Evolutionary conservation across 108 stramenopile genomes (phyloP).

Genomic region (Cyclotella cryptica): DNA sequence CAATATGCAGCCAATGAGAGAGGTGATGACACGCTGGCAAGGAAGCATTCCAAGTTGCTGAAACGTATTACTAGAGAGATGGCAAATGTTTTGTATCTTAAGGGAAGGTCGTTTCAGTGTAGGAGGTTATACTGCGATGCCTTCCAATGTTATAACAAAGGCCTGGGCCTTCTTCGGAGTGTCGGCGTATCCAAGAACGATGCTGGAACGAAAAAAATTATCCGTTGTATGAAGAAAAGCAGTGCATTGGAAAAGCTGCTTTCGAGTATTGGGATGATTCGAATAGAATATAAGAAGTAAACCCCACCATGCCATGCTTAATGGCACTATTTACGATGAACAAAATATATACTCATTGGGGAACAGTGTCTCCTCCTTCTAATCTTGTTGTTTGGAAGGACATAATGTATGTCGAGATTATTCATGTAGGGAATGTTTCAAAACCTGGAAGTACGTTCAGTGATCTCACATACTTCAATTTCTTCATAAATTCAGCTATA

Average conservation of each 20-base stretch:
- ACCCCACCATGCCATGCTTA: no score
- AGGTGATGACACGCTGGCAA: slow-evolving; percentile 23
- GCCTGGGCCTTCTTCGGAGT: slow-evolving; percentile 21
- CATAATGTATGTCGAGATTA: no score
- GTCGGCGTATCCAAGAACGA: slow-evolving; percentile 6
- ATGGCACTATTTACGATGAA: no score
- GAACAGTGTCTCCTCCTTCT: no score
- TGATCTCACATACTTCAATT: no score
- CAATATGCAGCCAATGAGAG: slow-evolving; percentile 2
- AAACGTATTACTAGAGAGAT: slow-evolving; percentile 27
- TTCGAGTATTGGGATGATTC: slow-evolving; percentile 48
- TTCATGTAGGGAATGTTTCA: no score
- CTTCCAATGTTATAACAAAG: slow-evolving; percentile 43
- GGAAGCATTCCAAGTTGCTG: slow-evolving; percentile 8
- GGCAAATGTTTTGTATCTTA: slow-evolving; percentile 34
- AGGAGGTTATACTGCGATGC: slow-evolving; percentile 28
- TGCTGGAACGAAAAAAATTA: slow-evolving; percentile 27
- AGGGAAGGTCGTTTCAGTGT: slow-evolving; percentile 44
- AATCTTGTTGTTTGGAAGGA: no score
- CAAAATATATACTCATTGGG: no score
- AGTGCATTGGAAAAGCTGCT: slow-evolving; percentile 47
- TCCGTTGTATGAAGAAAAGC: slow-evolving; percentile 42
- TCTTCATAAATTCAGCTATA: no score
- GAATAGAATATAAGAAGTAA: slow-evolving; percentile 13
- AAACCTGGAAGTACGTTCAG: no score